Evolutionary conservation across 805 yeast species (phyloP).

Genomic region (Lachancea waltii): DNA sequence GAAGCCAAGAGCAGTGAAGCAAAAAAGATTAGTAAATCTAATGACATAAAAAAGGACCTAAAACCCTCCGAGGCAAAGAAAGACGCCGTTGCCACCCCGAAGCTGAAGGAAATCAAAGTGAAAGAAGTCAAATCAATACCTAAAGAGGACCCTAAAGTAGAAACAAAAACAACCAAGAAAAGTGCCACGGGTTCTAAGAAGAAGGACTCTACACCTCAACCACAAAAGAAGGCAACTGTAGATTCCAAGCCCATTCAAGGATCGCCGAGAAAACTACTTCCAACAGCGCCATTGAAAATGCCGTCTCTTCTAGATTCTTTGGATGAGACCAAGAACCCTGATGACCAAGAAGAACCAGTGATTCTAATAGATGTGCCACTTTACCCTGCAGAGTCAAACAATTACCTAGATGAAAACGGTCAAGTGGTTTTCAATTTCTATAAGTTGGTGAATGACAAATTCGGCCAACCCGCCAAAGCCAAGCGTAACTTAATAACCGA

Average conservation of each 20-base stretch:
- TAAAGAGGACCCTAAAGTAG: slow-evolving; percentile 8
- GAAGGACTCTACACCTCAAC: slow-evolving; percentile 9
- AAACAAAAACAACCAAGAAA: slow-evolving; percentile 3
- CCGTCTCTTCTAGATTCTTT: slow-evolving; percentile 21
- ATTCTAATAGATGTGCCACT: slow-evolving; percentile 29
- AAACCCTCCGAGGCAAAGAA: not conserved
- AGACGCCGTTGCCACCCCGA: not conserved
- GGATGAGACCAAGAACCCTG: slow-evolving; percentile 12
- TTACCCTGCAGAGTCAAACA: slow-evolving; percentile 20
- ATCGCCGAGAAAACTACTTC: slow-evolving; percentile 19
- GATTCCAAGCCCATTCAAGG: slow-evolving; percentile 11
- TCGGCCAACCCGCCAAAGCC: slow-evolving; percentile 14
- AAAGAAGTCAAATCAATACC: slow-evolving; percentile 6
- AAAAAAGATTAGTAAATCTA: not conserved
- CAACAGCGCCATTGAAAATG: slow-evolving; percentile 21
- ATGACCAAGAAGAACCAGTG: slow-evolving; percentile 18
- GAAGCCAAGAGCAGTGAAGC: slow-evolving; percentile 3
- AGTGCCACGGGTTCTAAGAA: slow-evolving; percentile 2
- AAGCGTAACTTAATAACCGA: slow-evolving; percentile 22
- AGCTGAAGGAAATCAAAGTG: slow-evolving; percentile 12
- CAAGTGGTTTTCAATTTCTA: slow-evolving; percentile 29
- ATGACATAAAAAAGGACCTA: not conserved
- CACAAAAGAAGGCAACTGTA: slow-evolving; percentile 2
- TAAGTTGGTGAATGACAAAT: slow-evolving; percentile 19
- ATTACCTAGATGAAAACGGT: slow-evolving; percentile 33